These are phyloP conservation scores for Trichoderma atroviride DNA, from an alignment of 2,329 filamentous ascomycete species.

Conservation along the genomic window DNA sequence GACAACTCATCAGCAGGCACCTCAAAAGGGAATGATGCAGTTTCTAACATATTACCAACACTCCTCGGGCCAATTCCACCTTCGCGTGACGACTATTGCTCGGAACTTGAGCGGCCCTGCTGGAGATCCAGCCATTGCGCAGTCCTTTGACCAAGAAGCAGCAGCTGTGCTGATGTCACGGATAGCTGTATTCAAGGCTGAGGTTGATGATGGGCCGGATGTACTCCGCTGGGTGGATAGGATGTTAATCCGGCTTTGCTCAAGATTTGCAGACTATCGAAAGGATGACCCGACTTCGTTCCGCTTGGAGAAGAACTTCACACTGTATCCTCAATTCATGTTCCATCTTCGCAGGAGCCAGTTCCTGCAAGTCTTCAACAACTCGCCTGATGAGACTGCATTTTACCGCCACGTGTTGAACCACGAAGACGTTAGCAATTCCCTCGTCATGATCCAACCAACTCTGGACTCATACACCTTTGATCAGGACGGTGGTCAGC, in stretches of 20 bases:
- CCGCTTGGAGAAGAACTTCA: constrained; percentile 97
- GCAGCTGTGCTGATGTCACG: constrained; percentile 98
- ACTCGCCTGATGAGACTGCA: constrained; percentile 98
- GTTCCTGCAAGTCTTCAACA: constrained; percentile 99
- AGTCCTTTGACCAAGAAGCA: constrained; percentile 97
- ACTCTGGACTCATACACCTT: constrained; percentile 97
- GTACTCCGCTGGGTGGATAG: constrained; percentile 97
- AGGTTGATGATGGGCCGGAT: constrained; percentile 98
- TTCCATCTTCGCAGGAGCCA: constrained; percentile 97
- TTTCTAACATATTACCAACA: constrained; percentile 99
- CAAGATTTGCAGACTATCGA: constrained; percentile 93
- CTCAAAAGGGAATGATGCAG: constrained; percentile 94
- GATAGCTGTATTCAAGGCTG: constrained; percentile 98
- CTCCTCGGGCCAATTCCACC: constrained; percentile 91
- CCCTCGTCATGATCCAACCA: constrained; percentile 97
- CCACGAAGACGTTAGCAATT: constrained; percentile 96
- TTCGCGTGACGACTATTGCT: constrained; percentile 92
- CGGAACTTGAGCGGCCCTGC: constrained; percentile 90
- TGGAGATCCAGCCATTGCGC: constrained; percentile 90
- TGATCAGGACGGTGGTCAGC: constrained; percentile 88
- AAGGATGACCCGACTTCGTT: constrained; percentile 99
- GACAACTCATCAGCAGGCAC: constrained; percentile 80
- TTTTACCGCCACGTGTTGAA: constrained; percentile 97
- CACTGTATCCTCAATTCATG: constrained; percentile 98
- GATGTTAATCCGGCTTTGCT: constrained; percentile 96